These are phyloP conservation scores for Chimonanthus praecox DNA, from an alignment of 164 flowering plant species.

Conservation along the genomic window DNA sequence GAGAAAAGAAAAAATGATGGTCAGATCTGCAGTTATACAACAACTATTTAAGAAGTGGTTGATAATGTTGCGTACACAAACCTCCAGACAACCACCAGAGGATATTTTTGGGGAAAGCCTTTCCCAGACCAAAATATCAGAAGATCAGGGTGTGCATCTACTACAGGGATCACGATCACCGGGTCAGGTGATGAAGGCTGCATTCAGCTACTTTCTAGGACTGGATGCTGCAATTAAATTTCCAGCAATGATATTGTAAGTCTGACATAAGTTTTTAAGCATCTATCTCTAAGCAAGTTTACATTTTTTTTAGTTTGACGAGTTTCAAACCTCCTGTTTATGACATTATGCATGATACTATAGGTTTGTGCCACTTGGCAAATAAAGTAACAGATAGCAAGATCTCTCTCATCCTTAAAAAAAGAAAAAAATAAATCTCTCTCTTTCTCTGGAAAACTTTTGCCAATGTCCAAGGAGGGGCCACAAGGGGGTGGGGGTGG, in stretches of 20 bases:
- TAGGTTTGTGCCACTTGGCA: neutral
- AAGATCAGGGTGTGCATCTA: slow-evolving; percentile 16
- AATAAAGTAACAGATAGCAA: neutral
- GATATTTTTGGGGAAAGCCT: slow-evolving; percentile 31
- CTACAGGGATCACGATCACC: slow-evolving; percentile 10
- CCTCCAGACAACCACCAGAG: slow-evolving; percentile 31
- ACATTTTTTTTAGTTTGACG: neutral
- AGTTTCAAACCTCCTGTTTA: neutral
- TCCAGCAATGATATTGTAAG: slow-evolving; percentile 75
- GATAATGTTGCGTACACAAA: slow-evolving; percentile 48
- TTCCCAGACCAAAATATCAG: slow-evolving; percentile 20
- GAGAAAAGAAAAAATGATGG: slow-evolving; percentile 22
- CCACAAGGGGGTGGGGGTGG: neutral
- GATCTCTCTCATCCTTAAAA: neutral
- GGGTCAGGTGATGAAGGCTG: slow-evolving; percentile 33
- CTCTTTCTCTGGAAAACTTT: neutral
- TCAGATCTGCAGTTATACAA: slow-evolving; percentile 45
- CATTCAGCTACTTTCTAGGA: slow-evolving; percentile 40
- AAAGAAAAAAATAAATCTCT: neutral
- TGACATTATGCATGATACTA: neutral
- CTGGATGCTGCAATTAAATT: slow-evolving; percentile 63
- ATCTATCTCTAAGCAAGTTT: neutral
- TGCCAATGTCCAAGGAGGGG: neutral
- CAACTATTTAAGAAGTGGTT: slow-evolving; percentile 67
- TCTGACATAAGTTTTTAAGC: slow-evolving; percentile 2